Conservation (phyloP, 495 filamentous ascomycete species). For the Talaromyces stipitatus region DNA sequence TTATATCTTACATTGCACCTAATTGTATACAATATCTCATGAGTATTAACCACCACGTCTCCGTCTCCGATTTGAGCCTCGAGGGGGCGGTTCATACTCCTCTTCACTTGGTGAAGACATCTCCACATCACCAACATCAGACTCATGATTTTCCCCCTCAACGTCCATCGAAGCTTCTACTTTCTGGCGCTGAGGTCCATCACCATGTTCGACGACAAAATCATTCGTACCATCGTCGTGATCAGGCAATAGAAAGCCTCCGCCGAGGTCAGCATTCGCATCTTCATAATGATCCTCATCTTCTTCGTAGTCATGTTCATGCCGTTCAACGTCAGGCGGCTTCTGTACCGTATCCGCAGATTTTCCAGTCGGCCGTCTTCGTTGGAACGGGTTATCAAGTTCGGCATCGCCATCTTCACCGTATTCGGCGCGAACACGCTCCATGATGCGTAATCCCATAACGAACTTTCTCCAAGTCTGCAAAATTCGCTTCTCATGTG, state of each 20-base stretch:
- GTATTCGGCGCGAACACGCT: slow-evolving; percentile 74
- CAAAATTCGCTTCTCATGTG: slow-evolving; percentile 66
- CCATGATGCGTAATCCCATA: slow-evolving; percentile 73
- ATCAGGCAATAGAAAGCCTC: slow-evolving; percentile 27
- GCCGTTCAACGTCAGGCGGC: background rate
- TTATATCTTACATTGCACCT: background rate
- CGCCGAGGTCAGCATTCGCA: slow-evolving; percentile 21
- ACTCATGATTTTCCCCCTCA: background rate
- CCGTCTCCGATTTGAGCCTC: background rate
- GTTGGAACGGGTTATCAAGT: slow-evolving; percentile 29
- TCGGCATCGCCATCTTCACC: slow-evolving; percentile 39
- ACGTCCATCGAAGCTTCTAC: background rate
- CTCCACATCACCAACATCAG: background rate
- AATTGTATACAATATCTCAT: background rate
- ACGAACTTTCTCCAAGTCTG: slow-evolving; percentile 80
- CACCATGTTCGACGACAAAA: slow-evolving; percentile 6
- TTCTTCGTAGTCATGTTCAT: background rate
- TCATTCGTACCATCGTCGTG: slow-evolving; percentile 9
- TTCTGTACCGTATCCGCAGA: slow-evolving; percentile 6
- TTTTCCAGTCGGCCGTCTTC: background rate
- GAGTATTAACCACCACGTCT: slow-evolving; percentile 3
- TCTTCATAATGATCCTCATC: slow-evolving; percentile 3
- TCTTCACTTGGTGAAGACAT: background rate
- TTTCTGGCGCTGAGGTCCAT: background rate
- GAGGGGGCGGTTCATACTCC: slow-evolving; percentile 3